Base-by-base conservation (phyloP, 352 stramenopile genomes). In the Aphanomyces invadans region DNA sequence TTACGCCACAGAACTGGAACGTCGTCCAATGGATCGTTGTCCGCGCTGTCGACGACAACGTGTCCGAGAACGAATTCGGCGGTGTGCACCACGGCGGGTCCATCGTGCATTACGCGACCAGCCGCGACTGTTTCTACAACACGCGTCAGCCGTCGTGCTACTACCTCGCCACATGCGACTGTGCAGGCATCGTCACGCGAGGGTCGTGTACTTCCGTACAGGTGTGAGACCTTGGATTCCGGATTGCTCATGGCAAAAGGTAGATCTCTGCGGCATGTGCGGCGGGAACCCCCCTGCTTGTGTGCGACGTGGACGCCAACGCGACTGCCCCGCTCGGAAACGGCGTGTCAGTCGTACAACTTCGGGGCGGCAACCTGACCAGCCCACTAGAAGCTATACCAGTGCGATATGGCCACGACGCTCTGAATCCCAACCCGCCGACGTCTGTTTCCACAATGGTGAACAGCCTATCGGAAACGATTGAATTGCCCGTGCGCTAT, bases 61-160 rank as follows among this genome's bases (percentile, higher is more conserved):
- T 79, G 3, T 89, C 81, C 0, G 83, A 92, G 36, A 74, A 73
- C 19, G 83, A 90, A 60, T 85, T 76, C 38, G 73, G 79, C 4
- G 81, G 83, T 1, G 70, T 92, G 0, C 77, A 92, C 31, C 74
- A 61, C 38, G 83, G 83, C 10, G 83, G 83, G 0, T 55, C 73
- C 3, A 55, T 92, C 1, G 28, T 87, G 0, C 83, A 90, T 46
- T 86, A 77, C 53, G 76, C 73, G 0, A 68, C 71, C 19, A 92
- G 83, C 33, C 73, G 71, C 26, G 83, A 92, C 56, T 73, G 79
- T 10, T 70, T 81, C 11, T 92, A 92, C 42, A 74, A 85, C 45
- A 87, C 83, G 9, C 70, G 74, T 0, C 77, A 78, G 1, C 83
- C 81, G 1, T 63, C 65, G n/a, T 92, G 83, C 59, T 88, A 82